A percentile compares a stretch with the other conserved stretches of the same genome.
phyloP scores from a whole-genome alignment of 2,329 filamentous ascomycete species.

The Stenocarpella maydis region DNA sequence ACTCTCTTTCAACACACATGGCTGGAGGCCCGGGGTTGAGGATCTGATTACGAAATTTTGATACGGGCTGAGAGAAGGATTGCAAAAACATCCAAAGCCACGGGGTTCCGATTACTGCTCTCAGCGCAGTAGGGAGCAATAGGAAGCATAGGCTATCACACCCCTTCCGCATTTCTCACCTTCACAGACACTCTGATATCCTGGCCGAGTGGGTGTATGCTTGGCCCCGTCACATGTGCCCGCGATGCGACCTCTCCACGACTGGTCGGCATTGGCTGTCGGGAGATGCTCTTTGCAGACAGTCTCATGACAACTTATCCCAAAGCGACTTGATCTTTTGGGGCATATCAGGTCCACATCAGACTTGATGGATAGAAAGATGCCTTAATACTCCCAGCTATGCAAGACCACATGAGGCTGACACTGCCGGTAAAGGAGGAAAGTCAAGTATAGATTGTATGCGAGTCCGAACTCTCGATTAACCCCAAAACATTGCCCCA shows the following conservation, averaged over 20 bases:
- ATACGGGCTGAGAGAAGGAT: neutral
- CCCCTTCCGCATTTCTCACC: neutral
- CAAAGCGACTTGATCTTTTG: neutral
- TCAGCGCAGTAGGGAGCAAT: neutral
- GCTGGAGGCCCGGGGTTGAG: neutral
- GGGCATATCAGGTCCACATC: too few species aligned
- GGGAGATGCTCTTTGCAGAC: too few species aligned
- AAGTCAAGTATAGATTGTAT: too few species aligned
- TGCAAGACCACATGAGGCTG: neutral
- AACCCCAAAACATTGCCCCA: too few species aligned
- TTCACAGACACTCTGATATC: neutral
- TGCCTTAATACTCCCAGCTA: neutral
- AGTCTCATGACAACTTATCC: neutral
- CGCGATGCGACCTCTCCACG: neutral
- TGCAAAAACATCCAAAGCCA: neutral
- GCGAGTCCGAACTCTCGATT: too few species aligned
- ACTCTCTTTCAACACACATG: neutral
- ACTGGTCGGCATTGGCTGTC: neutral
- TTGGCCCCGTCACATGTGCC: neutral
- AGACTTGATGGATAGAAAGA: neutral
- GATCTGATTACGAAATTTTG: neutral
- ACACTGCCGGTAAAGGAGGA: neutral
- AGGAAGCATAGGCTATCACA: neutral
- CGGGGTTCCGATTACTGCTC: neutral
- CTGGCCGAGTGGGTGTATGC: neutral